Evolutionary conservation across 2,329 filamentous ascomycete genomes (phyloP).

Genomic region (Microsporum ferrugineum): DNA sequence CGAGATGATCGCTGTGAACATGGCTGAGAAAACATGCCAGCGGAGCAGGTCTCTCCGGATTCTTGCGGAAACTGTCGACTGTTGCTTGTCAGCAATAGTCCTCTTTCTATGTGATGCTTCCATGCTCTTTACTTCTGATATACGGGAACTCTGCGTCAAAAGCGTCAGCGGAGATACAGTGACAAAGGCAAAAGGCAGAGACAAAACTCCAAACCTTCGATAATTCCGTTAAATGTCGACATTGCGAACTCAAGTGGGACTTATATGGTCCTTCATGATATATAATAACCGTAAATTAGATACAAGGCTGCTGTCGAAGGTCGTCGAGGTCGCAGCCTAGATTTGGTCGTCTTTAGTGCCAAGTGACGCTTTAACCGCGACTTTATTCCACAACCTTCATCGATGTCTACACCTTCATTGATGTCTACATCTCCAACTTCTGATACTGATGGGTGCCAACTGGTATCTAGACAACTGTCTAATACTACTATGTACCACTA

Average conservation of each 20-base stretch:
- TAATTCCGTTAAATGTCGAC: conserved; percentile 26
- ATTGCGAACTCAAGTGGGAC: conserved; percentile 12
- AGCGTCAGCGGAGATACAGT: conserved; percentile 1
- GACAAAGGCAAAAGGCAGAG: not conserved
- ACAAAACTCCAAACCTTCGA: conserved; percentile 22
- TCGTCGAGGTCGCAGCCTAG: no score
- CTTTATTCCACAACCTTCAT: no score
- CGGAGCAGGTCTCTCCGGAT: conserved; percentile 46
- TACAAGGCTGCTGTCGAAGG: no score
- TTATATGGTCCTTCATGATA: no score
- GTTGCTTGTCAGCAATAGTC: not conserved
- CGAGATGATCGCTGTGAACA: conserved; percentile 81
- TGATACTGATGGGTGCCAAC: not conserved
- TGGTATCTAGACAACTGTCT: not conserved
- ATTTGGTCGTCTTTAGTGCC: no score
- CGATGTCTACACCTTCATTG: no score
- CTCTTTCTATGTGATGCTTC: not conserved
- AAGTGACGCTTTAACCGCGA: no score
- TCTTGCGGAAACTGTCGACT: conserved; percentile 72
- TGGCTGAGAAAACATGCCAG: conserved; percentile 84
- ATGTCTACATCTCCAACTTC: not conserved
- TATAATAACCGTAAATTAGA: no score
- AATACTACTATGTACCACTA: not conserved
- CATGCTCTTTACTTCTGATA: conserved; percentile 13
- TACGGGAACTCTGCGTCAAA: conserved; percentile 13